Base-by-base conservation (phyloP, 192 early-diverging fungal species). In the Coemansia sp. region DNA sequence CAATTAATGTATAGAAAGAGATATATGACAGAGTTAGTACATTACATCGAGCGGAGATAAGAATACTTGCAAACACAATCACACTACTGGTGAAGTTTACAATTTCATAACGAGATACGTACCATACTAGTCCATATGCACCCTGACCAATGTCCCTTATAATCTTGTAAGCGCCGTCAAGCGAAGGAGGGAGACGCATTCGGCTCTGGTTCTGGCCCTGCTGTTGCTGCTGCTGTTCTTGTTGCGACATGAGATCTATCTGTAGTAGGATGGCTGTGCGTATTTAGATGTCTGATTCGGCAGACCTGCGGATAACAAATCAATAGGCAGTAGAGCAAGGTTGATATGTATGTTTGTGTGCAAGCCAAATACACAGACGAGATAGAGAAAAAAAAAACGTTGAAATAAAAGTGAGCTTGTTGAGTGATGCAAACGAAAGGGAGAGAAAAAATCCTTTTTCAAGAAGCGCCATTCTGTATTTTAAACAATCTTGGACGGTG, bases 111-210 rank as follows among this genome's bases (percentile, higher is more conserved):
- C 11, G 21, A 53, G 24, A 13, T 12, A 57, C 81, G 34, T 83
- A 89, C 85, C 87, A 91, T 3, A 95, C 93, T 37, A 90, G 66
- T 19, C 93, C 93, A 68, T 95, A 95, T 27, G 93, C 92, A 42
- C 93, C 93, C 59, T 90, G 85, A 11, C 93, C 93, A 42, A 95
- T 78, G 66, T 95, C 89, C n/a, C 91, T 75, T 27, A 87, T 71
- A 41, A 94, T 77, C 45, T 78, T 79, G 72, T 93, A 95, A 24
- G 80, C 63, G 41, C 66, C 69, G 44, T 64, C 84, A 18, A 89
- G 64, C 22, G 83, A 71, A 37, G 82, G 80, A 55, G 87, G 87
- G 41, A 81, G 67, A 17, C 76, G 76, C 76, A 79, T 79, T 24
- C 76, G 76, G 53, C 62, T 73, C 56, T 46, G 56, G 34, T 25